These are phyloP conservation scores for Pythium vanterpoolii DNA, from an alignment of 352 stramenopile species.

Conservation along the genomic window DNA sequence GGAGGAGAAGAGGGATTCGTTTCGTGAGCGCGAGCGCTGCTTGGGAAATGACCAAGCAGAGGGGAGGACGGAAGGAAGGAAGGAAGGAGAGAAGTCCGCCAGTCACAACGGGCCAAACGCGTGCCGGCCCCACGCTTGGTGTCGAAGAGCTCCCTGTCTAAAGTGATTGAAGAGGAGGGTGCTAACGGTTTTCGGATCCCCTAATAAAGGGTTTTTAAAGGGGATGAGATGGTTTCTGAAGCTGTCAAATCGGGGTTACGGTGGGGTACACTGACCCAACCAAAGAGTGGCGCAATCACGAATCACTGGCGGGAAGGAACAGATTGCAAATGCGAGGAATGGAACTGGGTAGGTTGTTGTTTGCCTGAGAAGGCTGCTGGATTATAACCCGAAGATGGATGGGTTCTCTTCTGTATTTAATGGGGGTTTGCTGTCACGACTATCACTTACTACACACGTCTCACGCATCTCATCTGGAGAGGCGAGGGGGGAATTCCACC, in stretches of 20 bases:
- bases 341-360: not conserved
- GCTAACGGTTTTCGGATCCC: not conserved
- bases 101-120: conserved; percentile 5
- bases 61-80: conserved; percentile 12
- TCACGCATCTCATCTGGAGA: not conserved
- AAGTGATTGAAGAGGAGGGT: not conserved
- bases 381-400: not conserved
- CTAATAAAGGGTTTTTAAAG: not conserved
- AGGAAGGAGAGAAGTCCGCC: not conserved
- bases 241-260: not conserved
- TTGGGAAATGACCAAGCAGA: conserved; percentile 28
- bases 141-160: conserved; percentile 7
- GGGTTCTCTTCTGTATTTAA: not conserved
- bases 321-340: too few species aligned
- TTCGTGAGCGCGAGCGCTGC: conserved; percentile 16
- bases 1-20: not conserved
- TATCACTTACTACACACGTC: conserved; percentile 6
- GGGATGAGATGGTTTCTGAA: conserved; percentile 3
- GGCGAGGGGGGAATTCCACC: not conserved
- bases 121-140: conserved; percentile 12
- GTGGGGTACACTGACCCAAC: conserved; percentile 3
- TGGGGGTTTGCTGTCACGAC: not conserved
- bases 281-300: not conserved
- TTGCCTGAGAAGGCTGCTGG: not conserved
- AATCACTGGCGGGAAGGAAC: too few species aligned